phyloP scores from a whole-genome alignment of 2,329 filamentous ascomycete species.

The Fusarium tanahbumbuense region DNA sequence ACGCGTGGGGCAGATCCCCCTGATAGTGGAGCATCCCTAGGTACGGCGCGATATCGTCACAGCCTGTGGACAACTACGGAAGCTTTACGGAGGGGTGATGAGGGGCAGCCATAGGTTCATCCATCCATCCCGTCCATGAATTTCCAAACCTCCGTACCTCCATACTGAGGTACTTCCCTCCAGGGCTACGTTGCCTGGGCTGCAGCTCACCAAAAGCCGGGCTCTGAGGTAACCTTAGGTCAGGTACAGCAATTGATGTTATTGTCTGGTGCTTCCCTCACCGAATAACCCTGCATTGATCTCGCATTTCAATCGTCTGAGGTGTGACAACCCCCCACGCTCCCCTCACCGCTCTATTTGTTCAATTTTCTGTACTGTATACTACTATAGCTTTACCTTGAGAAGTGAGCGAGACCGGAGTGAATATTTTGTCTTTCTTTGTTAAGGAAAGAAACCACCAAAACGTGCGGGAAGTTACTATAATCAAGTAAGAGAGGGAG shows the following conservation, averaged over 20 bases:
- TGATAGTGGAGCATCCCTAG: slow-evolving; percentile 23
- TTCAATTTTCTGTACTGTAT: not conserved
- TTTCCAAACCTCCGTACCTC: slow-evolving; percentile 5
- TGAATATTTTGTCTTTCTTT: not conserved
- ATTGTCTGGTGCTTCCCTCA: slow-evolving; percentile 3
- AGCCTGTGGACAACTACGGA: slow-evolving; percentile 3
- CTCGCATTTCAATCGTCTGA: slow-evolving; percentile 24
- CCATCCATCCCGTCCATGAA: not conserved
- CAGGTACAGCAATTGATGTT: slow-evolving; percentile 6
- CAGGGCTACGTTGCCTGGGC: slow-evolving; percentile 7
- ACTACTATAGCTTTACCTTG: not conserved
- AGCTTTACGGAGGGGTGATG: slow-evolving; percentile 18
- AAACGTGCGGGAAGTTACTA: not conserved
- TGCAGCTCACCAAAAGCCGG: slow-evolving; percentile 4
- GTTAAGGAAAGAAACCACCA: not conserved
- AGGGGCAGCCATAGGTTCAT: not conserved
- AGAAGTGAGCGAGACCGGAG: slow-evolving; percentile 26
- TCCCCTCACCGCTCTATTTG: slow-evolving; percentile 32
- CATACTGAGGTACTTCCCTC: slow-evolving; percentile 8
- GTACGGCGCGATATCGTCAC: slow-evolving; percentile 37
- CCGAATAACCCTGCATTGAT: slow-evolving; percentile 35
- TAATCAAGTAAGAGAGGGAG: slow-evolving; percentile 5
- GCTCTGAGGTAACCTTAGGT: slow-evolving; percentile 3
- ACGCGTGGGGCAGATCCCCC: slow-evolving; percentile 22
- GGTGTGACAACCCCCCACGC: slow-evolving; percentile 20